A percentile compares a stretch with the other conserved stretches of the same genome.
phyloP scores from a whole-genome alignment of 257 asterid genomes.

The Mentha longifolia region DNA sequence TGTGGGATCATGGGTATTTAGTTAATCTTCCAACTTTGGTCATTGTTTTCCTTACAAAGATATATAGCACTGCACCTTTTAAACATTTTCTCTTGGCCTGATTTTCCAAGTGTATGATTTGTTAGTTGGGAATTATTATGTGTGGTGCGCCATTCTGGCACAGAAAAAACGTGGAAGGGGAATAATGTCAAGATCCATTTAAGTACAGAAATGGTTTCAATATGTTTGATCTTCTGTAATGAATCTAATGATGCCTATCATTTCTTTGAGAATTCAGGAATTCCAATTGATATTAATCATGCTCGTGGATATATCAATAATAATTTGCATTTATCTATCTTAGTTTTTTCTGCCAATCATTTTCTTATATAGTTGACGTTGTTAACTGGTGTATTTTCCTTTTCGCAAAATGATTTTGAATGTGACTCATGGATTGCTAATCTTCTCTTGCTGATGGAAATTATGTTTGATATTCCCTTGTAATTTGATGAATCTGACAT shows the following conservation, averaged over 20 bases:
- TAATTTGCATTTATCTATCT: not conserved
- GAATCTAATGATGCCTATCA: not conserved
- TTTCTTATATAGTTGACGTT: not conserved
- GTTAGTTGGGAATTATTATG: slow-evolving; percentile 16
- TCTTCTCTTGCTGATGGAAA: not conserved
- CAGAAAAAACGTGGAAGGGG: slow-evolving; percentile 5
- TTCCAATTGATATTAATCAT: not conserved
- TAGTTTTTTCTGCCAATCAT: not conserved
- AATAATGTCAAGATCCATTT: not conserved
- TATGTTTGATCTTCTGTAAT: not conserved
- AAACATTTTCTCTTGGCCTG: slow-evolving; percentile 2
- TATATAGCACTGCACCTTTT: slow-evolving; percentile 5
- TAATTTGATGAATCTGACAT: slow-evolving; percentile 16
- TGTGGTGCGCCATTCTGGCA: not conserved
- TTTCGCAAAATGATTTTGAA: not conserved
- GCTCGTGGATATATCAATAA: not conserved
- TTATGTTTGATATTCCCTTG: not conserved
- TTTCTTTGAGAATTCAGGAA: slow-evolving; percentile 5
- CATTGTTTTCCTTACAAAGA: slow-evolving; percentile 16
- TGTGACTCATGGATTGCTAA: not conserved
- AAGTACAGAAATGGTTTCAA: not conserved
- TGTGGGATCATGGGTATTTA: slow-evolving; percentile 73
- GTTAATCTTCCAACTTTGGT: slow-evolving; percentile 24
- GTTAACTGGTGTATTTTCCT: not conserved
- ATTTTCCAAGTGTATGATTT: not conserved